phyloP scores from a whole-genome alignment of 1,139 yeast genomes.

The Hyphopichia burtonii region DNA sequence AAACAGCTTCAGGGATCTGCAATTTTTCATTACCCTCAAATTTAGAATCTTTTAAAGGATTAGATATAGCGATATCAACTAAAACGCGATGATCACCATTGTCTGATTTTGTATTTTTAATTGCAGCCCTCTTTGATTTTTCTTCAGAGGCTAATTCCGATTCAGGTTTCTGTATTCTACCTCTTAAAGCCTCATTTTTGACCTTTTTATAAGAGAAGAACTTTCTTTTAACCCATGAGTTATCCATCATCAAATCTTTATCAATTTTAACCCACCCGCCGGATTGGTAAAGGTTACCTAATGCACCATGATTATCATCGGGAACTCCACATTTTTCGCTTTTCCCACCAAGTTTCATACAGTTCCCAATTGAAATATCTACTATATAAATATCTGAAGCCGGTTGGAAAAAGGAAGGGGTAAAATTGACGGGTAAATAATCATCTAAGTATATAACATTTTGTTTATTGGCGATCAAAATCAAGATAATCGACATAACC shows the following conservation, averaged over 20 bases:
- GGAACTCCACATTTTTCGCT: conserved; percentile 35
- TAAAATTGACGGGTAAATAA: conserved; percentile 27
- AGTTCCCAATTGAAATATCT: conserved; percentile 34
- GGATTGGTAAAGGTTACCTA: conserved; percentile 27
- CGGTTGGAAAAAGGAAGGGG: conserved; percentile 44
- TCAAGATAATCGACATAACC: conserved; percentile 16
- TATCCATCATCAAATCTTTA: conserved; percentile 39
- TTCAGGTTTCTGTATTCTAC: conserved; percentile 4
- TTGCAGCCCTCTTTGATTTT: conserved; percentile 5
- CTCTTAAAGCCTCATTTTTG: conserved; percentile 19
- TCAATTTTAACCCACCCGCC: conserved; percentile 38
- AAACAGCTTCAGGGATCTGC: conserved; percentile 27
- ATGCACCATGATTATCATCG: conserved; percentile 20
- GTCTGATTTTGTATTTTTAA: conserved; percentile 2
- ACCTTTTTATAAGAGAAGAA: conserved; percentile 34
- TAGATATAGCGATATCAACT: conserved; percentile 38
- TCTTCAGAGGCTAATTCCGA: conserved; percentile 3
- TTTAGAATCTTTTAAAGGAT: conserved; percentile 23
- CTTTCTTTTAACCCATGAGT: conserved; percentile 30
- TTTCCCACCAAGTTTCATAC: conserved; percentile 25
- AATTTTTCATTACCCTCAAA: conserved; percentile 33
- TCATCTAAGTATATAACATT: conserved; percentile 28
- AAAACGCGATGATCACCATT: conserved; percentile 22
- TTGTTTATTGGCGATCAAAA: conserved; percentile 33
- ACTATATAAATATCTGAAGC: conserved; percentile 35